Evolutionary conservation across 495 filamentous ascomycete species (phyloP).

Genomic region (Thermothielavioides terrestris): DNA sequence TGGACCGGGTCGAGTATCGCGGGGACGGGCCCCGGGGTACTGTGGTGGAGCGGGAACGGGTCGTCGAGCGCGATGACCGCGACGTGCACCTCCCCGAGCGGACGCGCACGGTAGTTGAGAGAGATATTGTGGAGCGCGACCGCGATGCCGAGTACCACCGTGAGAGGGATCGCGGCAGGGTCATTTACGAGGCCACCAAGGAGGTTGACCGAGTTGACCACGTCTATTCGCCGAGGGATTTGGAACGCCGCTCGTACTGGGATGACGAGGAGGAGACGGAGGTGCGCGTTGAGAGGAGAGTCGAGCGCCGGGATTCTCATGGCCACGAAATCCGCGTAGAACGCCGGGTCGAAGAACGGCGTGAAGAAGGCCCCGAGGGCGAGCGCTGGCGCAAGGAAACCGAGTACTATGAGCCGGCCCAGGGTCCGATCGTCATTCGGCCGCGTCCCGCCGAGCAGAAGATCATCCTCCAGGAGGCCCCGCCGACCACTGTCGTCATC

Average conservation of each 20-base stretch:
- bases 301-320: slow-evolving; percentile 32
- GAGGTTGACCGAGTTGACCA: slow-evolving; percentile 28
- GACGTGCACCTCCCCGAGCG: slow-evolving; percentile 31
- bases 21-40: slow-evolving; percentile 26
- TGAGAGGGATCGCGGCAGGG: slow-evolving; percentile 19
- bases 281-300: slow-evolving; percentile 35
- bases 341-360: slow-evolving; percentile 37
- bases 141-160: slow-evolving; percentile 21
- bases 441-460: slow-evolving; percentile 52
- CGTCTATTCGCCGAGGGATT: slow-evolving; percentile 17
- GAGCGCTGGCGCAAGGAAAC: slow-evolving; percentile 58
- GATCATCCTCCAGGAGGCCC: slow-evolving; percentile 66
- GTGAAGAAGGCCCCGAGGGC: slow-evolving; percentile 42
- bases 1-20: slow-evolving; percentile 21
- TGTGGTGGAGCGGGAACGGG: slow-evolving; percentile 24
- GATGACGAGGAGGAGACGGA: slow-evolving; percentile 33
- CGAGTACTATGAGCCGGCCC: slow-evolving; percentile 55
- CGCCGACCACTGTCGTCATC: slow-evolving; percentile 58
- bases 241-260: slow-evolving; percentile 36
- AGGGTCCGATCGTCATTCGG: slow-evolving; percentile 59
- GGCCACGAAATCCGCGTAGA: slow-evolving; percentile 41
- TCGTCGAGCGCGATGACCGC: slow-evolving; percentile 31
- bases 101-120: slow-evolving; percentile 22
- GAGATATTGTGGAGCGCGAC: slow-evolving; percentile 23
- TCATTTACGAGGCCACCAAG: slow-evolving; percentile 34